Percentiles rank a stretch among this genome's conserved stretches.
Conservation (phyloP, 2,329 filamentous ascomycete genomes). For the Gaeumannomyces sp. region DNA sequence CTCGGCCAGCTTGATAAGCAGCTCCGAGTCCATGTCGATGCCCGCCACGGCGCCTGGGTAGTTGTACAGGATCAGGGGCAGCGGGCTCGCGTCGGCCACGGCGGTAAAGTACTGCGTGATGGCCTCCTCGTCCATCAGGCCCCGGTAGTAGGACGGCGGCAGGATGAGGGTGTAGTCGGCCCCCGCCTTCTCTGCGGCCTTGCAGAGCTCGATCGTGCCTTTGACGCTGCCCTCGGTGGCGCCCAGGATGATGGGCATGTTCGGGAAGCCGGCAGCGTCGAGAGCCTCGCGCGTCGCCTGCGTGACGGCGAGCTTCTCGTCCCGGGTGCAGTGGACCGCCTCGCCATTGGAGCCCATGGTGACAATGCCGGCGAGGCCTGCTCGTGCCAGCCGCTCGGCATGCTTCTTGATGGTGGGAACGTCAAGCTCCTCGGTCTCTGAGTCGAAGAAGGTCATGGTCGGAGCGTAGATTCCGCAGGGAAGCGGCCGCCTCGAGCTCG, state of each 20-base stretch:
- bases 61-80: constrained; percentile 84
- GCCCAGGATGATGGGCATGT: constrained; percentile 76
- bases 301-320: constrained; percentile 71
- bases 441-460: constrained; percentile 86
- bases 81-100: constrained; percentile 68
- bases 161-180: constrained; percentile 77
- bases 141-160: constrained; percentile 77
- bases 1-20: constrained; percentile 70
- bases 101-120: constrained; percentile 51
- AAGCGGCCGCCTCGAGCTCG: constrained; percentile 47
- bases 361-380: constrained; percentile 74
- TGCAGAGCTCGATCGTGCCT: constrained; percentile 70
- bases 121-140: constrained; percentile 66
- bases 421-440: constrained; percentile 78
- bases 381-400: constrained; percentile 68
- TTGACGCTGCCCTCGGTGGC: constrained; percentile 76
- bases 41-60: constrained; percentile 83
- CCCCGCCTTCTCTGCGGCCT: constrained; percentile 59
- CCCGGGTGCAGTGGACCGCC: constrained; percentile 73
- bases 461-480: constrained; percentile 82
- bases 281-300: constrained; percentile 74
- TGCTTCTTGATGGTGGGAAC: constrained; percentile 74
- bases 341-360: constrained; percentile 90
- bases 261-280: constrained; percentile 68
- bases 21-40: constrained; percentile 84